A percentile compares a stretch with the other conserved stretches of the same genome.
phyloP scores from a whole-genome alignment of 352 stramenopile species.

The Phytopythium aichiense region DNA sequence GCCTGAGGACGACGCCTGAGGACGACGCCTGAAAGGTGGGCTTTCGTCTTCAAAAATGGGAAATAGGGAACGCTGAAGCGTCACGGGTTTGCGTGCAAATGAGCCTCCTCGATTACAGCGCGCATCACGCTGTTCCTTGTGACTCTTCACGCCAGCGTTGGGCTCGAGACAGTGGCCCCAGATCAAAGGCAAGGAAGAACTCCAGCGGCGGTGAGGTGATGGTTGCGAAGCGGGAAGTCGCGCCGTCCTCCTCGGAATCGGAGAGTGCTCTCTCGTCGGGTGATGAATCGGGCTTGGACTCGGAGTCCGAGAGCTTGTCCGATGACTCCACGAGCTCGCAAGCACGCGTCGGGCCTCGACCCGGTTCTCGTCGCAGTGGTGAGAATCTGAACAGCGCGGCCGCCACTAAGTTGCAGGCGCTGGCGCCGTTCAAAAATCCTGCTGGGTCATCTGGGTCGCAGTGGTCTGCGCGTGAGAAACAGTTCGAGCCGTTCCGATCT shows the following conservation, averaged over 20 bases:
- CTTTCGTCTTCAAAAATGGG: background rate
- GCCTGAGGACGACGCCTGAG: background rate
- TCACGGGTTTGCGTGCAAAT: background rate
- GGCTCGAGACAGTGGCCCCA: background rate
- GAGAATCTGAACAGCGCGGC: background rate
- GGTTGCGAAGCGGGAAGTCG: background rate
- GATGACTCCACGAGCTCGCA: background rate
- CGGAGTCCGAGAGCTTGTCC: background rate
- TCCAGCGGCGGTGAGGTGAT: background rate
- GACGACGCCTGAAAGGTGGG: background rate
- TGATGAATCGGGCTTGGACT: background rate
- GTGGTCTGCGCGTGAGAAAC: conserved; percentile 55
- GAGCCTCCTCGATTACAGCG: background rate
- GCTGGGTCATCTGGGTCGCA: conserved; percentile 22
- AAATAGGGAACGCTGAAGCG: background rate
- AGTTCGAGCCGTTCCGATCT: conserved; percentile 77
- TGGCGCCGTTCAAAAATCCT: conserved; percentile 5
- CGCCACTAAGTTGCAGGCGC: background rate
- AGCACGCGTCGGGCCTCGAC: background rate
- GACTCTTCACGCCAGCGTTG: background rate
- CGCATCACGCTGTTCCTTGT: background rate
- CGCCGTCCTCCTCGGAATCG: conserved; percentile 1
- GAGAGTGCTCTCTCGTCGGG: background rate
- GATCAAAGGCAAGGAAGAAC: background rate
- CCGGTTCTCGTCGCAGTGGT: background rate